Percentiles rank a stretch among this genome's conserved stretches.
These are phyloP conservation scores for Coemansia sp. DNA, from an alignment of 192 early-diverging fungal species.

Conservation along the genomic window DNA sequence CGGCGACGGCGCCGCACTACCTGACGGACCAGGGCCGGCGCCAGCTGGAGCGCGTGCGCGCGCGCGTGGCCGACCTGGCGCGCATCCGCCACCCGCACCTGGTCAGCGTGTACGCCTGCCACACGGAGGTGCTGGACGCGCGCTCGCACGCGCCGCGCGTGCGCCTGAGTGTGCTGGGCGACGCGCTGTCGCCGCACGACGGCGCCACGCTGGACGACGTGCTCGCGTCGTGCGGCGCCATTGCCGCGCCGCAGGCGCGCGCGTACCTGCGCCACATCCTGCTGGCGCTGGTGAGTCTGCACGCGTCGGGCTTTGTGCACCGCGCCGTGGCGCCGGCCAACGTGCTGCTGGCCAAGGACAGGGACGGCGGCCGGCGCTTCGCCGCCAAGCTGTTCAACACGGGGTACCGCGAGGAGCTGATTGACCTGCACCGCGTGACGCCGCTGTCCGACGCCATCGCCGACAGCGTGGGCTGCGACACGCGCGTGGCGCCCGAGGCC, in stretches of 20 bases:
- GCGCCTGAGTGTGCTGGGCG: slow-evolving; percentile 34
- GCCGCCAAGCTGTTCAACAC: slow-evolving; percentile 61
- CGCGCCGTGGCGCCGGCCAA: slow-evolving; percentile 47
- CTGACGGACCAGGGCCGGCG: slow-evolving; percentile 31
- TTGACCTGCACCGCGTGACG: slow-evolving; percentile 46
- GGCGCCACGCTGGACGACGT: slow-evolving; percentile 58
- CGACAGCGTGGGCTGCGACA: slow-evolving; percentile 27
- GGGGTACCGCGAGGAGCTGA: slow-evolving; percentile 60
- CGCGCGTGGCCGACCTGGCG: slow-evolving; percentile 28
- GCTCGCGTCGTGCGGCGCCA: slow-evolving; percentile 60
- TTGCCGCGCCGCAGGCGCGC: slow-evolving; percentile 54
- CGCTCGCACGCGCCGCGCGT: slow-evolving; percentile 15
- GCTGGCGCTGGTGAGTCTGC: slow-evolving; percentile 58
- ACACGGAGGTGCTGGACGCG: slow-evolving; percentile 40
- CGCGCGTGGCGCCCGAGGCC: slow-evolving; percentile 59
- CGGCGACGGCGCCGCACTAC: slow-evolving; percentile 25
- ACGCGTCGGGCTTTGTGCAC: slow-evolving; percentile 63
- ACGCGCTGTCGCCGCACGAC: slow-evolving; percentile 28
- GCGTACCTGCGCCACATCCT: slow-evolving; percentile 67
- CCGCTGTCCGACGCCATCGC: slow-evolving; percentile 31
- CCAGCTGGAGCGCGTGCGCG: slow-evolving; percentile 56
- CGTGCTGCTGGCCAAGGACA: slow-evolving; percentile 33
- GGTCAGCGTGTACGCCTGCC: slow-evolving; percentile 56
- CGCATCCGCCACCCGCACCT: slow-evolving; percentile 59
- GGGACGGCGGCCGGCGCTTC: slow-evolving; percentile 14